A percentile compares a stretch with the other conserved stretches of the same genome.
phyloP scores from a whole-genome alignment of 148 eudicot species.

The Rhododendron henanense region DNA sequence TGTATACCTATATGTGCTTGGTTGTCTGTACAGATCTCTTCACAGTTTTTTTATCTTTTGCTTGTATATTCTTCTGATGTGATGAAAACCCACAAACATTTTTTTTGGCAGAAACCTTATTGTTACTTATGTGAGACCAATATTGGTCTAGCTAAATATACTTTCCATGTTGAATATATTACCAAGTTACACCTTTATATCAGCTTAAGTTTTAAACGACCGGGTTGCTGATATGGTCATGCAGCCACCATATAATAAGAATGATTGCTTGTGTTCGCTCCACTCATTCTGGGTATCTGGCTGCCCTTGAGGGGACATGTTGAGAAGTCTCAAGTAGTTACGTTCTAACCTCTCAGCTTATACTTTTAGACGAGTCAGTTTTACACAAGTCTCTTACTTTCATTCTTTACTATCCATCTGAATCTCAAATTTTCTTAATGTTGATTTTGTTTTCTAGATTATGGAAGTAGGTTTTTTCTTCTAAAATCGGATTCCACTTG shows the following conservation, averaged over 20 bases:
- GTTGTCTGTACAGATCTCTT: not conserved
- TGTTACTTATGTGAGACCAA: not conserved
- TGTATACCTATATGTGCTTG: not conserved
- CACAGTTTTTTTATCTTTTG: not conserved
- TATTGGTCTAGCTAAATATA: not conserved
- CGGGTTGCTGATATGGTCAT: not conserved
- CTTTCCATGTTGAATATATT: not conserved
- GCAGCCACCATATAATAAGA: not conserved
- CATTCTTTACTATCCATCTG: constrained; percentile 4
- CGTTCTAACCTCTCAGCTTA: constrained; percentile 1
- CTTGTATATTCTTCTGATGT: not conserved
- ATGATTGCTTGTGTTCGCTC: not conserved
- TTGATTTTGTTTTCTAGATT: not conserved
- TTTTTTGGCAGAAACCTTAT: not conserved
- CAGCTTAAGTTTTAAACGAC: not conserved
- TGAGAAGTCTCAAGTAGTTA: not conserved
- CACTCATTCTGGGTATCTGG: not conserved
- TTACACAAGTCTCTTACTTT: not conserved
- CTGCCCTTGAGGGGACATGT: not conserved
- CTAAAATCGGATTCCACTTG: too few relatives aligned
- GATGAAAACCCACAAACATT: not conserved
- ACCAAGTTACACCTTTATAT: not conserved
- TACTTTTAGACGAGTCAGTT: not conserved
- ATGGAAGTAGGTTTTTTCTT: too few relatives aligned
- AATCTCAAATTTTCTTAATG: not conserved